Evolutionary conservation across 2,329 filamentous ascomycete genomes (phyloP).

Genomic region (Penicillium sp.): DNA sequence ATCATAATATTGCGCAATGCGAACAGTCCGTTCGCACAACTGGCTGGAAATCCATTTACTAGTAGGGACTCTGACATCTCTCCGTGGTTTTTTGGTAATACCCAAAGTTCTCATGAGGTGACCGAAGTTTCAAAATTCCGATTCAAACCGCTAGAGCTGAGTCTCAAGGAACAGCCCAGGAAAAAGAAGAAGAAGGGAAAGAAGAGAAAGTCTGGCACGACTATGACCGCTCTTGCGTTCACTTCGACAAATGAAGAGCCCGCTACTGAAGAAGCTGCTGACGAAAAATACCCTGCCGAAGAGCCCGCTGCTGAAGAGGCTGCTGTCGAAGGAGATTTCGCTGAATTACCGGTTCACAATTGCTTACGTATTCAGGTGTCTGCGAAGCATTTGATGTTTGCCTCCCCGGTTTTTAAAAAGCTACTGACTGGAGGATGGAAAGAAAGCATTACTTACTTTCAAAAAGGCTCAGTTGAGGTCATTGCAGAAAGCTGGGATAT

Average conservation of each 20-base stretch:
- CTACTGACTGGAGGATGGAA: background rate
- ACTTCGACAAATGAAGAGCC: background rate
- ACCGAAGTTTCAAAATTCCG: background rate
- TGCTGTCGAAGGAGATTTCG: background rate
- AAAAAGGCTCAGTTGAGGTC: background rate
- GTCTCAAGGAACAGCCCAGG: background rate
- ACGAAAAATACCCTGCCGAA: background rate
- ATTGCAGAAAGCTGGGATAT: background rate
- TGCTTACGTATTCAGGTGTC: background rate
- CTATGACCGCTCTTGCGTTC: background rate
- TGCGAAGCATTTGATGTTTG: background rate
- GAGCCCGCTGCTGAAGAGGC: background rate
- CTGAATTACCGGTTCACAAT: background rate
- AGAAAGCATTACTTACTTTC: background rate
- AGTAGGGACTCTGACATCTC: background rate
- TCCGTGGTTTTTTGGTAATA: background rate
- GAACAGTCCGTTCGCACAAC: background rate
- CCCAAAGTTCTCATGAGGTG: background rate
- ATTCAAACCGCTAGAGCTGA: background rate
- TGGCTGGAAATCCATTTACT: background rate
- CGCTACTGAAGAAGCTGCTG: background rate
- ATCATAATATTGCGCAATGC: constrained; percentile 8
- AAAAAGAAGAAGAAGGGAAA: background rate
- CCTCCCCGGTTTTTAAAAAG: background rate
- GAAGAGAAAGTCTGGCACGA: background rate